Evolutionary conservation across 169 alveolate genomes (phyloP), one percentile per base, ranked within the genome.

Genomic region (Condylostoma magnum): DNA sequence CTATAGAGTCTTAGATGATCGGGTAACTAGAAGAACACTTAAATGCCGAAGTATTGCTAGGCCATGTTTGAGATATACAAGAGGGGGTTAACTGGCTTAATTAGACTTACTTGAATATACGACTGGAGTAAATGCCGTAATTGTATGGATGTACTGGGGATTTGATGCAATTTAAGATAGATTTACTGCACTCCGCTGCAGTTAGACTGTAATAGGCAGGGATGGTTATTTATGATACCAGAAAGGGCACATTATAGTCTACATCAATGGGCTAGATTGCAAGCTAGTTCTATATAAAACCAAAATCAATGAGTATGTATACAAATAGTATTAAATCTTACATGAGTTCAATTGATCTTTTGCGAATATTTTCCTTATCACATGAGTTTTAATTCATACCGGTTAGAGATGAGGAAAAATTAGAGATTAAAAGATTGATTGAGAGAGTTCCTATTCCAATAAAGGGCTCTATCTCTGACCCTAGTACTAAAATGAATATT

Each of bases 31-130:
- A 99, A 6, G 99, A 99, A 72, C 82, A 97, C 48, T 85, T 99
- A 31, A 99, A 98, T 86, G 99, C 99, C 6, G 99, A 99, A 83
- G 87, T 99, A n/a, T 98, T 93, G 2, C 76, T 94, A 68, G 98
- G 99, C 31, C 96, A 96, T 60, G 86, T 98, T 20, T 79, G 95
- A 52, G 92, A 92, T 51, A 77, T 97, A 30, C 88, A 91, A 69
- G 99, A 99, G 66, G 99, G 99, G 0, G 95, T 96, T 12, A 86
- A 96, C 47, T 99, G 99, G 99, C 84, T 98, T 31, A 93, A 95
- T 37, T 93, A 95, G 55, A 98, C 99, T n/a, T 99, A 97, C 79
- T 92, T 97, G 73, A 94, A 94, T 77, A 97, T 96, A 34, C 86
- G 99, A 70, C 89, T 96, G 96, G 69, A 85, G 70, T 94, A 89